Evolutionary conservation across 768 basidiomycete species (phyloP).

Genomic region (Boletus pseudopeckii): DNA sequence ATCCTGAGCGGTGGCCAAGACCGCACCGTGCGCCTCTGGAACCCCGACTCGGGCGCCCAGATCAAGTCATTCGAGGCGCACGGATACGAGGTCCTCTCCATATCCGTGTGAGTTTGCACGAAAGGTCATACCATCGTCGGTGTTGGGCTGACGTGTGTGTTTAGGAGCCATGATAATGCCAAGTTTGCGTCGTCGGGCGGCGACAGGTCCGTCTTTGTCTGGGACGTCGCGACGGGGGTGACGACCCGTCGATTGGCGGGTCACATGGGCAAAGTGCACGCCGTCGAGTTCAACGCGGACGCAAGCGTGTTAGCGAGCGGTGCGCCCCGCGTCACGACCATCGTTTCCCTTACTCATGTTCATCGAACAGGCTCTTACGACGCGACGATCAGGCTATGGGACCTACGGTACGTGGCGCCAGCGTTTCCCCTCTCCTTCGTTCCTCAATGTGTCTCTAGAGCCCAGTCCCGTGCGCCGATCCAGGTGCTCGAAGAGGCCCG

Average conservation of each 20-base stretch:
- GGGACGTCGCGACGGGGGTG: conserved; percentile 90
- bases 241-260: conserved; percentile 82
- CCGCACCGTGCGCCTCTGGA: conserved; percentile 87
- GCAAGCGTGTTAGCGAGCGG: conserved; percentile 87
- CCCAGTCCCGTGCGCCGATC: conserved; percentile 81
- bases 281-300: conserved; percentile 87
- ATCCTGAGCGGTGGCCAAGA: conserved; percentile 93
- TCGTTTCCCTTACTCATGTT: neutral
- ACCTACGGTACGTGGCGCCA: conserved; percentile 59
- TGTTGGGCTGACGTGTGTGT: neutral
- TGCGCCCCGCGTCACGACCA: conserved; percentile 26
- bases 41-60: conserved; percentile 79
- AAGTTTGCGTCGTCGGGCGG: conserved; percentile 93
- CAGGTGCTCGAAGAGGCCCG: conserved; percentile 86
- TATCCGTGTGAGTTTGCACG: conserved; percentile 67
- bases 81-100: conserved; percentile 91
- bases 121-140: neutral
- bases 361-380: conserved; percentile 76
- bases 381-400: conserved; percentile 88
- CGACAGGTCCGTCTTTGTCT: conserved; percentile 88
- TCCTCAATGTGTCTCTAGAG: conserved; percentile 36
- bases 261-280: conserved; percentile 87
- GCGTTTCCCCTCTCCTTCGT: neutral
- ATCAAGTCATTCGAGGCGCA: conserved; percentile 90
- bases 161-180: conserved; percentile 87